Evolutionary conservation across 345 rosid species (phyloP), one percentile per base, ranked within the genome.

Genomic region (Citrus hindsii): DNA sequence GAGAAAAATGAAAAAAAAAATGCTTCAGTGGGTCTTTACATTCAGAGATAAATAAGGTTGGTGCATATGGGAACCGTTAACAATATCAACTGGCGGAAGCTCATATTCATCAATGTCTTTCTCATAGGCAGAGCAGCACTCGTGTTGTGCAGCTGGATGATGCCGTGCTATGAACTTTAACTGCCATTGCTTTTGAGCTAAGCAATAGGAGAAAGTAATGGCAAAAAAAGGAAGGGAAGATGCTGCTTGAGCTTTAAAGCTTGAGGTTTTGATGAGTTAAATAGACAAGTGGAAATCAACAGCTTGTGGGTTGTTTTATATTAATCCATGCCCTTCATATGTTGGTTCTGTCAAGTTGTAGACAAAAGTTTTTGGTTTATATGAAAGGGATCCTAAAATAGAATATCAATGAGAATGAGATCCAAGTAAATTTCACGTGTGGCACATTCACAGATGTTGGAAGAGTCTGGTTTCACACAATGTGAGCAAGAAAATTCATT

Each of bases 31-130:
- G 70, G 51, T 12, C 85, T 83, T 72, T 28, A 80, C 86, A 56
- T 82, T 82, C 5, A 87, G 73, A 38, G 87, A 84, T 9, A 84
- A 69, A 70, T 68, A 81, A 46, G 83, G 84, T 4, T 79, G 81
- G 16, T 79, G 65, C 67, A 80, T 84, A 59, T 79, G 83, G 4
- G 76, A 83, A 13, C 53, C 76, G 5, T 51, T 32, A 1, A 37
- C 2, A 10, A 74, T 4, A 69, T 86, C 76, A 6, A 84, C 32
- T 0, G 78, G 79, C n/a, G 80, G 65, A 32, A 80, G 12, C 74
- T 84, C 78, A 56, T 55, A 83, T 0, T 72, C 71, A 10, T 72
- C 71, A 16, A 80, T 37, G 37, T 66, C 83, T 64, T 82, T 82
- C 79, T 81, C 87, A 1, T 16, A 79, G 73, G 60, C 83, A 78